These are phyloP conservation scores for Penicillium parvum DNA, from an alignment of 495 filamentous ascomycete genomes.

Conservation along the genomic window DNA sequence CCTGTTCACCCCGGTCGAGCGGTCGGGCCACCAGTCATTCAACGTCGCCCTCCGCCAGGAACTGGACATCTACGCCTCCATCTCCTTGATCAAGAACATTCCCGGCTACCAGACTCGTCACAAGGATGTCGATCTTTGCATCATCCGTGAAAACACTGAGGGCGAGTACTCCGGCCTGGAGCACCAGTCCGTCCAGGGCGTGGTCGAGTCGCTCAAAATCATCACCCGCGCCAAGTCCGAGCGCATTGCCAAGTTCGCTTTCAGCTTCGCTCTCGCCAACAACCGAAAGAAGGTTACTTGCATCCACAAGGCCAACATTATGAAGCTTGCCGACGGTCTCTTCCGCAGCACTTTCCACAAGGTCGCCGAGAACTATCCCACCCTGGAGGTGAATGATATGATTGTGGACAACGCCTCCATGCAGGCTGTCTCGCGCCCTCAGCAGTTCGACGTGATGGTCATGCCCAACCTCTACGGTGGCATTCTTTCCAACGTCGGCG, in stretches of 20 bases:
- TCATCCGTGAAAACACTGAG: constrained; percentile 99
- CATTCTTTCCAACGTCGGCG: constrained; percentile 97
- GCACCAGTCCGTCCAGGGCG: constrained; percentile 94
- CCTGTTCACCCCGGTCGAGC: constrained; percentile 92
- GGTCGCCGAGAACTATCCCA: constrained; percentile 88
- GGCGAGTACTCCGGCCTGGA: constrained; percentile 98
- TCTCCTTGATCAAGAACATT: constrained; percentile 98
- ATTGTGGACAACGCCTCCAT: constrained; percentile 99
- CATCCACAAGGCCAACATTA: constrained; percentile 99
- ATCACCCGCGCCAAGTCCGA: constrained; percentile 98
- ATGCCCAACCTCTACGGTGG: constrained; percentile 99
- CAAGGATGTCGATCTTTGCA: constrained; percentile 93
- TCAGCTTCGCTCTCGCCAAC: constrained; percentile 95
- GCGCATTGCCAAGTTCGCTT: constrained; percentile 97
- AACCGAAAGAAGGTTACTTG: constrained; percentile 98
- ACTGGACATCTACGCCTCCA: constrained; percentile 98
- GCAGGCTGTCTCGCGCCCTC: constrained; percentile 92
- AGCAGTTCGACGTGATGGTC: constrained; percentile 99
- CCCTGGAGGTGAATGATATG: constrained; percentile 94
- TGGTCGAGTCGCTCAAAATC: constrained; percentile 99
- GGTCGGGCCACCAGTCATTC: constrained; percentile 98
- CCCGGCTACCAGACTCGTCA: constrained; percentile 96
- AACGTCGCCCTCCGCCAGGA: constrained; percentile 98
- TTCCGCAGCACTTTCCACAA: constrained; percentile 96
- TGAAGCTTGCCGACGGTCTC: constrained; percentile 98